Base-by-base conservation (phyloP, 805 yeast species). In the Myxozyma neotropica region DNA sequence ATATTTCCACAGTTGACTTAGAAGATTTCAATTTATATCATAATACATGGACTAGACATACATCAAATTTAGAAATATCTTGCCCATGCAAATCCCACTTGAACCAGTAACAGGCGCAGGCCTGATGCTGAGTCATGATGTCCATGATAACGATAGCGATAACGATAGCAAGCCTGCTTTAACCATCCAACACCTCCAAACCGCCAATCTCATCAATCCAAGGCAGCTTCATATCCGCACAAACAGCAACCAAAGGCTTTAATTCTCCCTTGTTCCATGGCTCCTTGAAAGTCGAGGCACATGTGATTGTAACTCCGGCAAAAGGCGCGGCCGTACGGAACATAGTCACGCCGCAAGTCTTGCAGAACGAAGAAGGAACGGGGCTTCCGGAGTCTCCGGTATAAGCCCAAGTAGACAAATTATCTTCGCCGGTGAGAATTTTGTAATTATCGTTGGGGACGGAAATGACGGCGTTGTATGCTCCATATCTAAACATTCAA, bases 291-390 rank as follows among this genome's bases (percentile, higher is more conserved):
- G 53, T 46, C 24, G 53, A 40, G 13, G 57, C 61, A 17, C 36
- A 39, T 13, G 48, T 35, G 35, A 57, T 23, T 5, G 33, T 40
- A 21, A 21, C n/a, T 4, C 57, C 57, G 33, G 53, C 35, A 4
- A 48, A 12, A 4, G 52, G 17, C 10, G 27, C 49, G 12, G 39
- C 21, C 31, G 26, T 31, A 13, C 61, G 50, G 48, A 40, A 58
- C 33, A 58, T n/a, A 36, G 49, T 58, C 4, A 49, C 57, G 7
- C 61, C 61, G 47, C 61, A 58, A 24, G 40, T 35, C 27, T 44
- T 29, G 47, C 61, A 58, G 55, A 58, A 58, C 27, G 39, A 26
- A 27, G 55, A 53, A 6, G 61, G 61, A n/a, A 58, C 61, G 1
- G 61, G 61, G 24, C 48, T 27, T 3, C 58, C 61, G 8, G 58